phyloP scores from a whole-genome alignment of 441 rosid genomes.

The Erodium moschatum region DNA sequence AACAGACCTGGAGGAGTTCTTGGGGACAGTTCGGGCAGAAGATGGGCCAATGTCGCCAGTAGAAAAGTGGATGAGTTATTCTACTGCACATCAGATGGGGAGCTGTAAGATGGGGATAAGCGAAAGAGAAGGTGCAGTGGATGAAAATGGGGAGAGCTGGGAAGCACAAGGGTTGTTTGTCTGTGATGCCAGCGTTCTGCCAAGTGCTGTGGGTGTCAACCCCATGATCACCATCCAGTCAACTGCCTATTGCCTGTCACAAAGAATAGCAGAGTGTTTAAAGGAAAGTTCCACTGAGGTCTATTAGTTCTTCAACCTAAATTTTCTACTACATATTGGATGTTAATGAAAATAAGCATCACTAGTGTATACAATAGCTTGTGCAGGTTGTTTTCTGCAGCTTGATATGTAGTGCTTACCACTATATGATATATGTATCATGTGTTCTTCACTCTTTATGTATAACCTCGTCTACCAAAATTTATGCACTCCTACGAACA shows the following conservation, averaged over 20 bases:
- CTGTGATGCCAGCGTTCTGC: conserved; percentile 75
- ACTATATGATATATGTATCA: not conserved
- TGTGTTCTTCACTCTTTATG: conserved; percentile 1
- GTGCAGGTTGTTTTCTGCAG: not conserved
- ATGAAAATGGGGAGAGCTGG: conserved; percentile 82
- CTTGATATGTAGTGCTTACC: conserved; percentile 1
- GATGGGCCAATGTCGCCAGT: conserved; percentile 35
- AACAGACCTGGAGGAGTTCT: conserved; percentile 47
- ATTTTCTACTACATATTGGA: not conserved
- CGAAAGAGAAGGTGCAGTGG: conserved; percentile 63
- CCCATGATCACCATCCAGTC: conserved; percentile 90
- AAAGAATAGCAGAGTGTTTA: conserved; percentile 33
- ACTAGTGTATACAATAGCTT: not conserved
- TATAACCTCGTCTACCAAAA: not conserved
- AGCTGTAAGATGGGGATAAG: conserved; percentile 71
- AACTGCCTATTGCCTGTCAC: conserved; percentile 71
- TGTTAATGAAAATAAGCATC: not conserved
- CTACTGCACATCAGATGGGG: conserved; percentile 93
- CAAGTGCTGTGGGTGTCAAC: conserved; percentile 78
- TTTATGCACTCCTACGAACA: conserved; percentile 1
- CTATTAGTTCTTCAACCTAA: not conserved
- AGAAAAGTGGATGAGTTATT: conserved; percentile 43
- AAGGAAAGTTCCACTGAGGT: conserved; percentile 1
- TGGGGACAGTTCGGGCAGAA: conserved; percentile 36
- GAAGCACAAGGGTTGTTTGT: conserved; percentile 80